phyloP scores from a whole-genome alignment of 331 rosid species.

The Malus hybrid region DNA sequence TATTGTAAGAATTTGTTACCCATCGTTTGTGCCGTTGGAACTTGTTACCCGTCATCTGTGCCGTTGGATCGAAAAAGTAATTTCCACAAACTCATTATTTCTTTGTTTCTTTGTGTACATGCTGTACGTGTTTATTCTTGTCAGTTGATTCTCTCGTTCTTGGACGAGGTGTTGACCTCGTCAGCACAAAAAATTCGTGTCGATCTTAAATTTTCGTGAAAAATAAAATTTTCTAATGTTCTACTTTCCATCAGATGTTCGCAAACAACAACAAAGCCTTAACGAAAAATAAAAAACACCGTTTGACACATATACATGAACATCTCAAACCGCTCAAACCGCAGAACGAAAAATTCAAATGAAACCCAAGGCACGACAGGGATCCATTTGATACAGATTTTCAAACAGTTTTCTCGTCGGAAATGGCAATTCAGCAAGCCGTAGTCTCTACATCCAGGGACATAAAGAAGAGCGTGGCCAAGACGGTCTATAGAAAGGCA shows the following conservation, averaged over 20 bases:
- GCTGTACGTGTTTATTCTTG: not conserved
- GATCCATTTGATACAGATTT: not conserved
- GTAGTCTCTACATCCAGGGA: not conserved
- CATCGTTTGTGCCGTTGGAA: not conserved
- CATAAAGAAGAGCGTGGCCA: constrained; percentile 50
- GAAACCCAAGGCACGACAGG: not conserved
- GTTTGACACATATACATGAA: too few relatives aligned
- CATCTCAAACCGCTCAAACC: too few relatives aligned
- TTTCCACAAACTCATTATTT: too few relatives aligned
- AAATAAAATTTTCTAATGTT: not conserved
- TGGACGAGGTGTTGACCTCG: too few relatives aligned
- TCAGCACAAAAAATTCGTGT: too few relatives aligned
- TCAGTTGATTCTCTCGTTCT: too few relatives aligned
- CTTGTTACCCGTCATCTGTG: not conserved
- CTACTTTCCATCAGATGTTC: not conserved
- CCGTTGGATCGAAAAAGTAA: too few relatives aligned
- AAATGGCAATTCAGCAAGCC: constrained; percentile 1
- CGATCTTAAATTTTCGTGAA: too few relatives aligned
- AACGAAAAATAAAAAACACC: too few relatives aligned
- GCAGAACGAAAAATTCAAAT: not conserved
- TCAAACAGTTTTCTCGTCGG: not conserved
- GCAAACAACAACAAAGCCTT: too few relatives aligned
- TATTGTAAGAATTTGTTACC: not conserved
- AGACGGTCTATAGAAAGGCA: constrained; percentile 57
- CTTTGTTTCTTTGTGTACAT: too few relatives aligned